Conservation (phyloP, 257 asterid genomes). For the Craterostigma plantagineum region DNA sequence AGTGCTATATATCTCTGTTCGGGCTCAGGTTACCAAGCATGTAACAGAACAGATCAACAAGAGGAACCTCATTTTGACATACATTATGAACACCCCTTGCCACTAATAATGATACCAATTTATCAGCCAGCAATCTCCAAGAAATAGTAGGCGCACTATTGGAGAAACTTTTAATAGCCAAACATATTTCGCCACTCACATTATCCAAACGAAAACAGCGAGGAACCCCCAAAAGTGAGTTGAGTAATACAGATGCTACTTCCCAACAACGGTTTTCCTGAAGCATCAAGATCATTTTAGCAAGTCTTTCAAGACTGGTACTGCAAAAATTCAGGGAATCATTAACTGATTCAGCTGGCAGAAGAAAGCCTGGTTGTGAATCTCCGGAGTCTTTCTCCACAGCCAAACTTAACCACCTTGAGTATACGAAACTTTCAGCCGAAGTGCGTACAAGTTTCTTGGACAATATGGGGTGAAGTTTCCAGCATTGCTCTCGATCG, state of each 20-base stretch:
- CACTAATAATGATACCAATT: conserved; percentile 39
- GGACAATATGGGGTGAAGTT: conserved; percentile 51
- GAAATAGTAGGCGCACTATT: conserved; percentile 55
- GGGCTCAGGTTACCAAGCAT: conserved; percentile 85
- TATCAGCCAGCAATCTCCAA: conserved; percentile 71
- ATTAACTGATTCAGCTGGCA: conserved; percentile 7
- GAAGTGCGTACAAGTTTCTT: conserved; percentile 36
- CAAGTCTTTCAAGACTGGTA: conserved; percentile 43
- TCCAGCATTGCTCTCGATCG: conserved; percentile 65
- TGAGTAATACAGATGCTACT: conserved; percentile 59
- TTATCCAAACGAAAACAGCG: conserved; percentile 31
- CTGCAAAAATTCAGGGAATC: conserved; percentile 31
- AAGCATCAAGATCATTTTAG: conserved; percentile 40
- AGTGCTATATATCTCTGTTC: conserved; percentile 81
- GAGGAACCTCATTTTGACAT: conserved; percentile 34
- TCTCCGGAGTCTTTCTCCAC: conserved; percentile 12
- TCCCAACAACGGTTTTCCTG: conserved; percentile 75
- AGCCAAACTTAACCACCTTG: conserved; percentile 29
- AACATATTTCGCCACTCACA: conserved; percentile 34
- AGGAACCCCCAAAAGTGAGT: conserved; percentile 52
- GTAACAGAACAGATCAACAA: conserved; percentile 47
- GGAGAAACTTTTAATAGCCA: conserved; percentile 41
- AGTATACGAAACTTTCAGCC: conserved; percentile 71
- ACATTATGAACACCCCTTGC: conserved; percentile 39
- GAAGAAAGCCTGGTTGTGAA: no score